Evolutionary conservation across 2,329 filamentous ascomycete species (phyloP).

Genomic region (Diaporthe batatas): DNA sequence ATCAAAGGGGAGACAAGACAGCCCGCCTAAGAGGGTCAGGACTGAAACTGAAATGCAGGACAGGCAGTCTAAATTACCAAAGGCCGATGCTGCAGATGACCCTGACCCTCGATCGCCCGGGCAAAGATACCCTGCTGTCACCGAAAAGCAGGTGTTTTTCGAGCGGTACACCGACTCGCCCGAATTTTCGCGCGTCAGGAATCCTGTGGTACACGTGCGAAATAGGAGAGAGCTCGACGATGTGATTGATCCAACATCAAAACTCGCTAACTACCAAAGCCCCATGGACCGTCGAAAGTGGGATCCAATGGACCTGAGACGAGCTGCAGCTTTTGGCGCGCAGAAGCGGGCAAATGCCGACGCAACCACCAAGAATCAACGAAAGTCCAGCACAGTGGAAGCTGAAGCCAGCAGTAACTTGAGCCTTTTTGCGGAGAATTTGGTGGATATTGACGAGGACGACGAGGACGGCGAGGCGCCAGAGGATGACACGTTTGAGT

Average conservation of each 20-base stretch:
- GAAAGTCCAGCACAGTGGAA: not conserved
- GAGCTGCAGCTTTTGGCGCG: conserved; percentile 26
- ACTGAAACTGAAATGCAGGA: not conserved
- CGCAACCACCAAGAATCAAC: not conserved
- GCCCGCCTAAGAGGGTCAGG: conserved; percentile 7
- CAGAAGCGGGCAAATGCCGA: conserved; percentile 12
- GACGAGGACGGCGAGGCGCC: conserved; percentile 35
- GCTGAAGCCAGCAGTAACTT: not conserved
- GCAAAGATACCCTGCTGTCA: conserved; percentile 1
- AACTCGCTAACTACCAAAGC: conserved; percentile 32
- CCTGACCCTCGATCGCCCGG: not conserved
- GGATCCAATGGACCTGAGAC: conserved; percentile 16
- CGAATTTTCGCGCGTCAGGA: conserved; percentile 34
- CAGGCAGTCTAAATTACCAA: conserved; percentile 7
- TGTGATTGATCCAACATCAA: conserved; percentile 20
- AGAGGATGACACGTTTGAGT: conserved; percentile 42
- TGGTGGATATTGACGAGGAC: conserved; percentile 23
- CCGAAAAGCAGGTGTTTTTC: conserved; percentile 37
- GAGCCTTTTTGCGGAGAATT: not conserved
- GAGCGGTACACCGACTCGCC: conserved; percentile 39
- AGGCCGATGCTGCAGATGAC: not conserved
- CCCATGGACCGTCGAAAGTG: conserved; percentile 20
- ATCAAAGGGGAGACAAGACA: conserved; percentile 3
- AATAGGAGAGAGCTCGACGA: not conserved
- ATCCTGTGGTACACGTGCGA: conserved; percentile 35